Evolutionary conservation across 2,329 filamentous ascomycete genomes (phyloP), one percentile per base, ranked within the genome.

Genomic region (Penicillium sp.): DNA sequence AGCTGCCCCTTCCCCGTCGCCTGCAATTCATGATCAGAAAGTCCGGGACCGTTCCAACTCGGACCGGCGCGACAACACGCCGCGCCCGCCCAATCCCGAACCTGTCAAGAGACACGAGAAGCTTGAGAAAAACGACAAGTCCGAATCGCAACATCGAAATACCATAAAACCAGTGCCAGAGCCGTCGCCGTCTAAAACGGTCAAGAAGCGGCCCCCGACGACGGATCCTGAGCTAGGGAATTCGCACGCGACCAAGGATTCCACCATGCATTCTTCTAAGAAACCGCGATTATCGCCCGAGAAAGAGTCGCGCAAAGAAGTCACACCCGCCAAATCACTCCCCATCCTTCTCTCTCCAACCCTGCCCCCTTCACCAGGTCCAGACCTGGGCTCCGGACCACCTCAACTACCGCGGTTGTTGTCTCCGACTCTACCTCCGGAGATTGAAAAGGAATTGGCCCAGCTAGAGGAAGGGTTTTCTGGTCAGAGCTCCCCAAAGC

Each of bases 371-470:
- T 58, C 50, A 5, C 17, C 50, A 5, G 20, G n/a, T 17, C 42
- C 43, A 28, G 42, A 58, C 17, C 43, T n/a, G 2, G n/a, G 39
- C 45, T 71, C 81, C 25, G 69, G 65, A 20, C 71, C 73, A 22
- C 71, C 73, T 28, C 76, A 71, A 56, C 71, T 86, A 17, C 84
- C 84, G 11, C 77, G 79, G 10, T 77, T 86, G 38, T 73, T 87
- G n/a, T 87, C 85, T 4, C 84, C 84, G 3, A 85, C 83, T 14
- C 75, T 87, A 4, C 84, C 84, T 6, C 77, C 82, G 2, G 82
- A 81, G 55, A 79, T 87, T 47, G 81, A 84, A 64, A 82, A 79
- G 58, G 81, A 84, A 57, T 70, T 87, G 28, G 78, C 75, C 7
- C 71, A 78, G 58, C 75, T 79, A 38, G 67, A 77, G 31, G 76